phyloP scores from a whole-genome alignment of 192 early-diverging fungal genomes.

The Cladochytrium replicatum region DNA sequence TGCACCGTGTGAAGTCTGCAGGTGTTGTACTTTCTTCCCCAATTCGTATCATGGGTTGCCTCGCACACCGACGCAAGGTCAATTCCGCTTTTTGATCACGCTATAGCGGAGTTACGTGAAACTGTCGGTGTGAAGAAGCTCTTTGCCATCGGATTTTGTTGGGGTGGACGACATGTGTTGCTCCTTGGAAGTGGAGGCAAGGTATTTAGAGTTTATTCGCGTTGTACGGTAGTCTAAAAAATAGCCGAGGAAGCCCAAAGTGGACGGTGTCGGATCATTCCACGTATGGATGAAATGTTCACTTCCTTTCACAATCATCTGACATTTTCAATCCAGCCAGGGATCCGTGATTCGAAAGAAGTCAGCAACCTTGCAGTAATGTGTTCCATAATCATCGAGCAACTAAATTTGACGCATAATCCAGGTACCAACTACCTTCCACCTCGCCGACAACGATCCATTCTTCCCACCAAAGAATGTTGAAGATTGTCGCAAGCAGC shows the following conservation, averaged over 20 bases:
- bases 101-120: not conserved
- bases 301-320: no score
- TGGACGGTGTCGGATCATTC: not conserved
- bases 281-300: no score
- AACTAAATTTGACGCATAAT: no score
- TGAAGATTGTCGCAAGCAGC: not conserved
- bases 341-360: not conserved
- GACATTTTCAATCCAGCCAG: no score
- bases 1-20: not conserved
- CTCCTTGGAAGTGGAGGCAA: not conserved
- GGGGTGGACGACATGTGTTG: not conserved
- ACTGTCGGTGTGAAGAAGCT: not conserved
- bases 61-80: not conserved
- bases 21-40: not conserved
- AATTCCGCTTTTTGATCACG: not conserved
- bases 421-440: not conserved
- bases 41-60: not conserved
- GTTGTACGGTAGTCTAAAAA: not conserved
- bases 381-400: no score
- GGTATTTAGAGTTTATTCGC: not conserved
- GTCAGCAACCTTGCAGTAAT: no score
- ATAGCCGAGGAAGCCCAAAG: not conserved
- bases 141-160: not conserved
- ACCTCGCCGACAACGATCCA: not conserved
- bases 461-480: not conserved